Conservation (phyloP, 352 stramenopile genomes). For the Peronospora belbahrii region DNA sequence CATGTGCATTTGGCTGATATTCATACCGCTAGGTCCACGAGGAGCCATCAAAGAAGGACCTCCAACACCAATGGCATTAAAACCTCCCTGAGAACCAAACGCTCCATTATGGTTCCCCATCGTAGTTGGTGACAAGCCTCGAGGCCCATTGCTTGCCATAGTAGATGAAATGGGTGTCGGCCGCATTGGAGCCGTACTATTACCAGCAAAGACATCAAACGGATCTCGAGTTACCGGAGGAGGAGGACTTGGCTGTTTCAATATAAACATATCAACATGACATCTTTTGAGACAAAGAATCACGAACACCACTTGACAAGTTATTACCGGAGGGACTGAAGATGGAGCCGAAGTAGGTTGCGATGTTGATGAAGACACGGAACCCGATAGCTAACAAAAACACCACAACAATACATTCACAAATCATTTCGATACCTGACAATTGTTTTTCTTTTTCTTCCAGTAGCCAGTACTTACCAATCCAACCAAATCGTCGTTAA, state of each 20-base stretch:
- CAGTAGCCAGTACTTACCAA: conserved; percentile 41
- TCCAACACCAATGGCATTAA: conserved; percentile 35
- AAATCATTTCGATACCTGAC: background rate
- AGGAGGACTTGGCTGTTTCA: conserved; percentile 12
- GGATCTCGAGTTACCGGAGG: conserved; percentile 40
- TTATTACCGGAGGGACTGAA: conserved; percentile 28
- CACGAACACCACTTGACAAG: background rate
- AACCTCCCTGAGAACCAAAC: conserved; percentile 28
- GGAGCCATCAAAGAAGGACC: conserved; percentile 35
- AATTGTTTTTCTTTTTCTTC: background rate
- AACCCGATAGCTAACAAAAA: conserved; percentile 42
- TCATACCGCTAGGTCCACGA: conserved; percentile 49
- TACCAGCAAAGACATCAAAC: conserved; percentile 64
- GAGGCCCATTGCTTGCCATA: conserved; percentile 24
- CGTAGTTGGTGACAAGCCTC: conserved; percentile 25
- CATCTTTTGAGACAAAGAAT: background rate
- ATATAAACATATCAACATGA: conserved; percentile 4
- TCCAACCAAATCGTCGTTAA: conserved; percentile 77
- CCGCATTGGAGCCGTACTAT: conserved; percentile 27
- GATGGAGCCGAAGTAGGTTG: conserved; percentile 30
- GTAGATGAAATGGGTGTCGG: conserved; percentile 26
- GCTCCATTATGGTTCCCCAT: conserved; percentile 17
- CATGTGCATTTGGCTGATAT: conserved; percentile 84
- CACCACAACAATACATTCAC: background rate
- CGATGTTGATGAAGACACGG: conserved; percentile 37